phyloP scores from a whole-genome alignment of 306 rosid species.

The Inga oerstediana region DNA sequence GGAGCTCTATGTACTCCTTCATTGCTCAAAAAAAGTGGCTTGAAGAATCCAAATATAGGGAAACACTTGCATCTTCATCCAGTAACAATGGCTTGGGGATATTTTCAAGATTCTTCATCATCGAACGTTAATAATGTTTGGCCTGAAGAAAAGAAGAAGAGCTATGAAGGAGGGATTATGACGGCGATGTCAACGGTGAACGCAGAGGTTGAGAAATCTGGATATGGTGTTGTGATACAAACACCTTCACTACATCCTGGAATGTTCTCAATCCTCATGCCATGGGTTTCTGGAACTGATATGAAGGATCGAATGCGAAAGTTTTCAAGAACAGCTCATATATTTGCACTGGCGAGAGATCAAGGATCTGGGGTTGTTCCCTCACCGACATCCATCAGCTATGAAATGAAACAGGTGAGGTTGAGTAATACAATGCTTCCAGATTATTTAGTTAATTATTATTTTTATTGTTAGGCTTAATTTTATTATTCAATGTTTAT shows the following conservation, averaged over 20 bases:
- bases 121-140: constrained; percentile 19
- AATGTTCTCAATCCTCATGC: constrained; percentile 72
- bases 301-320: constrained; percentile 64
- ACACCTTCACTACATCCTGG: constrained; percentile 89
- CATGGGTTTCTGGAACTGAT: constrained; percentile 74
- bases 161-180: constrained; percentile 92
- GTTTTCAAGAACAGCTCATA: constrained; percentile 72
- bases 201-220: constrained; percentile 52
- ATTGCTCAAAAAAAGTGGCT: constrained; percentile 63
- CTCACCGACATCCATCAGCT: constrained; percentile 46
- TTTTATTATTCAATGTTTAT: too few species aligned
- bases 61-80: constrained; percentile 79
- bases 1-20: constrained; percentile 81
- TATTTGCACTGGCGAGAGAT: constrained; percentile 82
- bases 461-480: too few species aligned
- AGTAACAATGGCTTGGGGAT: constrained; percentile 83
- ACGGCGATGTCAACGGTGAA: constrained; percentile 77
- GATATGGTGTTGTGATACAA: constrained; percentile 73
- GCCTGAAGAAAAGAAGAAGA: constrained; percentile 65
- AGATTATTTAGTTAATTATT: too few species aligned
- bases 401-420: constrained; percentile 36
- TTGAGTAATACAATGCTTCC: too few species aligned
- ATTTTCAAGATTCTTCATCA: constrained; percentile 64
- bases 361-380: constrained; percentile 65
- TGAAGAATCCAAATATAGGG: constrained; percentile 72